These are phyloP conservation scores for Stephania yunnanensis DNA, from an alignment of 164 flowering plant genomes.

Conservation along the genomic window DNA sequence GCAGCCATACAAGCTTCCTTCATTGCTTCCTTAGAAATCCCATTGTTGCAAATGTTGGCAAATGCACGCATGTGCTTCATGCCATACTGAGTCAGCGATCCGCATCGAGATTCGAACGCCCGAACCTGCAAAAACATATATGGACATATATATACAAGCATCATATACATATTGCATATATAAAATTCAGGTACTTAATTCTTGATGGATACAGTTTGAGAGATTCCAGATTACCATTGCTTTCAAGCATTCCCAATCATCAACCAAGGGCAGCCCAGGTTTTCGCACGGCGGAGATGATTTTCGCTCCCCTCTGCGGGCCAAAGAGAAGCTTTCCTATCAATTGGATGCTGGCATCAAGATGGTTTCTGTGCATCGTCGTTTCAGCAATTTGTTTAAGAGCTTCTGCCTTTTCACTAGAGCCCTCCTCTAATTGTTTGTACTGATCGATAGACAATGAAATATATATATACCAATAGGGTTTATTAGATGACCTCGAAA, in stretches of 20 bases:
- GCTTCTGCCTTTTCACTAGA: conserved; percentile 38
- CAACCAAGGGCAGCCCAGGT: conserved; percentile 55
- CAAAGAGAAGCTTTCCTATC: conserved; percentile 60
- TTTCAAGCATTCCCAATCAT: conserved; percentile 84
- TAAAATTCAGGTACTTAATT: too few relatives aligned
- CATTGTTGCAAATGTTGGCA: conserved; percentile 78
- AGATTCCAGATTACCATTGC: conserved; percentile 40
- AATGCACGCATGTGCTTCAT: conserved; percentile 97
- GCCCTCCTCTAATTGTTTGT: conserved; percentile 31
- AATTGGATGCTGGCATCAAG: conserved; percentile 57
- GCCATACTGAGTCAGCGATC: conserved; percentile 79
- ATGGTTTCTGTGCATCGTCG: conserved; percentile 53
- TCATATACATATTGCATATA: too few relatives aligned
- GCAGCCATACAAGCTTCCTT: conserved; percentile 50
- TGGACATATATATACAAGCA: too few relatives aligned
- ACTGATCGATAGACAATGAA: conserved; percentile 30
- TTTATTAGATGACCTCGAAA: not conserved
- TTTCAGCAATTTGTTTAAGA: conserved; percentile 43
- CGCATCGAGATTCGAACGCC: conserved; percentile 62
- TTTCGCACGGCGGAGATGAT: conserved; percentile 38
- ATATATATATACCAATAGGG: not conserved
- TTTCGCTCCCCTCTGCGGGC: conserved; percentile 35
- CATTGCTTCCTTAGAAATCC: conserved; percentile 36
- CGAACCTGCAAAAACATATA: conserved; percentile 39
- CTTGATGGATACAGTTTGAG: not conserved